Evolutionary conservation across 768 basidiomycete genomes (phyloP).

Genomic region (Russula sp.): DNA sequence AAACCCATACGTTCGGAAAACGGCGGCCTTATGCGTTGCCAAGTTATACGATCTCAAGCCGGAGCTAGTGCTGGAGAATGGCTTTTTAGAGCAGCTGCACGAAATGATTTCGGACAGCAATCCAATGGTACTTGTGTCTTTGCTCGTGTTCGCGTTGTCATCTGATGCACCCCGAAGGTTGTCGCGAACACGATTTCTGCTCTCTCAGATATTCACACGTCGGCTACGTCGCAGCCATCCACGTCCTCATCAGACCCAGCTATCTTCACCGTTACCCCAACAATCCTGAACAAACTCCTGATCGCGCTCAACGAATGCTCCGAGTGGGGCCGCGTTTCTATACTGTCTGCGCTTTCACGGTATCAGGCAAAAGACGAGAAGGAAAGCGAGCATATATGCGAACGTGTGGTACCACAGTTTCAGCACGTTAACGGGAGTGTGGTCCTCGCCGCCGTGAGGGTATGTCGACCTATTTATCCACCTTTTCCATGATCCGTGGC

Average conservation of each 20-base stretch:
- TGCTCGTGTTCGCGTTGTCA: not conserved
- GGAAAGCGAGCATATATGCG: constrained; percentile 98
- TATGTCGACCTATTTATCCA: constrained; percentile 35
- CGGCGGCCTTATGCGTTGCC: constrained; percentile 93
- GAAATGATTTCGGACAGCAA: constrained; percentile 96
- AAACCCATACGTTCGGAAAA: constrained; percentile 98
- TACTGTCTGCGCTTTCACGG: constrained; percentile 80
- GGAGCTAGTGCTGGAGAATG: constrained; percentile 90
- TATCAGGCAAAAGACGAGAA: constrained; percentile 84
- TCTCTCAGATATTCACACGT: constrained; percentile 83
- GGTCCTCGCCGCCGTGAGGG: constrained; percentile 95
- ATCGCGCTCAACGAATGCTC: constrained; percentile 97
- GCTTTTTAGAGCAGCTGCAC: constrained; percentile 82
- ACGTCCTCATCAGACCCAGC: constrained; percentile 57
- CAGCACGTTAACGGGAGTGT: constrained; percentile 97
- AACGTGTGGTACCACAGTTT: constrained; percentile 96
- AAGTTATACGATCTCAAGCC: constrained; percentile 98
- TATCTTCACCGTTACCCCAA: constrained; percentile 77
- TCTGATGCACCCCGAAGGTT: constrained; percentile 56
- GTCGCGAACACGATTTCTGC: constrained; percentile 96
- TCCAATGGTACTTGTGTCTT: constrained; percentile 73
- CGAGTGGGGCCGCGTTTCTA: constrained; percentile 97
- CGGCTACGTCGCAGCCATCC: constrained; percentile 57
- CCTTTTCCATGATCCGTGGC: not conserved
- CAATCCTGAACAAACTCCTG: constrained; percentile 82